These are phyloP conservation scores for Trametes cubensis DNA, from an alignment of 768 basidiomycete genomes.

Conservation along the genomic window DNA sequence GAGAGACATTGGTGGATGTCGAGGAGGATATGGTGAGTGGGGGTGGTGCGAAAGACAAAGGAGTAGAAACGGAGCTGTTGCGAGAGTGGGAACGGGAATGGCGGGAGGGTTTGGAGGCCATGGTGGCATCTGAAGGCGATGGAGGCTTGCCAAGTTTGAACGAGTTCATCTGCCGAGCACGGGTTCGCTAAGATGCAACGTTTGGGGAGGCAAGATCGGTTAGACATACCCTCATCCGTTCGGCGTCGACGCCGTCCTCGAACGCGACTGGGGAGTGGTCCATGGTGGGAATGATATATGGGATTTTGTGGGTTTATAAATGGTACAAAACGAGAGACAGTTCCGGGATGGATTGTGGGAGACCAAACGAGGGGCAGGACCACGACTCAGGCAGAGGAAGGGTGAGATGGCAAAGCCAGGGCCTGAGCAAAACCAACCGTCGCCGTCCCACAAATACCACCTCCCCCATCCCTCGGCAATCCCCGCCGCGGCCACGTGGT, in stretches of 20 bases:
- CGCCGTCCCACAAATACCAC: conserved; percentile 7
- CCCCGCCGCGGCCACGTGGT: conserved; percentile 7
- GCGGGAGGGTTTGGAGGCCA: conserved; percentile 41
- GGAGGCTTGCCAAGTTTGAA: conserved; percentile 63
- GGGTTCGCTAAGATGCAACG: conserved; percentile 9
- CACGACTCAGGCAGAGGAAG: conserved; percentile 22
- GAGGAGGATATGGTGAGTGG: conserved; percentile 32
- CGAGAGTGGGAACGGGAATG: conserved; percentile 76
- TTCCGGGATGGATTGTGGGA: conserved; percentile 39
- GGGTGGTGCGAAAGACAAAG: conserved; percentile 38
- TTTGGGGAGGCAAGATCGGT: neutral
- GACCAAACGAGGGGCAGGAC: conserved; percentile 43
- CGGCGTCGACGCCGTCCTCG: conserved; percentile 40
- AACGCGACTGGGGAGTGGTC: conserved; percentile 39
- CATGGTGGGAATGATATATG: conserved; percentile 37
- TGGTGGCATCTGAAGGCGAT: conserved; percentile 40
- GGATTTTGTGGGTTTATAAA: conserved; percentile 29
- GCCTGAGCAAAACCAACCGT: conserved; percentile 16
- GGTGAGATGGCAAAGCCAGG: conserved; percentile 20
- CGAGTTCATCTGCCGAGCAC: conserved; percentile 58
- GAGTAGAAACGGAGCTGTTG: conserved; percentile 51
- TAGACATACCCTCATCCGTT: conserved; percentile 45
- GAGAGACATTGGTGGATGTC: conserved; percentile 42
- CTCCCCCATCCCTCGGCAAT: conserved; percentile 4
- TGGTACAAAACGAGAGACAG: conserved; percentile 40